Evolutionary conservation across 2,329 filamentous ascomycete species (phyloP).

Genomic region (Sporothrix brunneoviolacea): DNA sequence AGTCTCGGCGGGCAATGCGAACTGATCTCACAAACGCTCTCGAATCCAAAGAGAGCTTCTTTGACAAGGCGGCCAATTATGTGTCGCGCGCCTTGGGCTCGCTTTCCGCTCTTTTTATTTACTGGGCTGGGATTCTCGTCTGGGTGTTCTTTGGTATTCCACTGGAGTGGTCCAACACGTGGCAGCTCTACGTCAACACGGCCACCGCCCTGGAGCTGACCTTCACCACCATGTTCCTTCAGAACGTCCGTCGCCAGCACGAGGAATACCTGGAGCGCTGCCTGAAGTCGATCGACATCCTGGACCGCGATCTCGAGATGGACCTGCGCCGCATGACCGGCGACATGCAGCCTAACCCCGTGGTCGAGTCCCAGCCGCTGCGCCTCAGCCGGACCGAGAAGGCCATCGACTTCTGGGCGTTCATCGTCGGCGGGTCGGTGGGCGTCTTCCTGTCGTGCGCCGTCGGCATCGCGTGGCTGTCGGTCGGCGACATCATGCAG

Average conservation of each 20-base stretch:
- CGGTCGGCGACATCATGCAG: constrained; percentile 31
- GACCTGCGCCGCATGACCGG: constrained; percentile 29
- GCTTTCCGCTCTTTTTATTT: constrained; percentile 26
- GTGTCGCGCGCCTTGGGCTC: constrained; percentile 25
- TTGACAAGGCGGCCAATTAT: constrained; percentile 24
- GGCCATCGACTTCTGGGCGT: constrained; percentile 35
- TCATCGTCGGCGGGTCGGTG: constrained; percentile 35
- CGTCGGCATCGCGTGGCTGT: constrained; percentile 32
- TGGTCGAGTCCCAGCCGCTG: constrained; percentile 27
- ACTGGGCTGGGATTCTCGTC: constrained; percentile 29
- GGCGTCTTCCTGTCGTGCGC: constrained; percentile 32
- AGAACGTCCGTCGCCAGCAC: constrained; percentile 33
- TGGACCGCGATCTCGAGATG: constrained; percentile 30
- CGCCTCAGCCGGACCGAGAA: constrained; percentile 29
- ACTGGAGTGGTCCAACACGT: constrained; percentile 27
- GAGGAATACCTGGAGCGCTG: constrained; percentile 26
- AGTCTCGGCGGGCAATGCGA: constrained; percentile 19
- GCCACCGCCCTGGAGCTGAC: constrained; percentile 37
- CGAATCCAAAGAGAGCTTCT: constrained; percentile 25
- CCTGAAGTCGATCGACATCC: constrained; percentile 27
- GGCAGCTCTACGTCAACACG: constrained; percentile 38
- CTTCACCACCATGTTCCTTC: constrained; percentile 33
- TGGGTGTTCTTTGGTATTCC: constrained; percentile 29
- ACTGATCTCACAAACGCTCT: constrained; percentile 21
- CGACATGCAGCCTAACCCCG: constrained; percentile 27